phyloP scores from a whole-genome alignment of 179 eudicot species.

The Patellifolia procumbens region DNA sequence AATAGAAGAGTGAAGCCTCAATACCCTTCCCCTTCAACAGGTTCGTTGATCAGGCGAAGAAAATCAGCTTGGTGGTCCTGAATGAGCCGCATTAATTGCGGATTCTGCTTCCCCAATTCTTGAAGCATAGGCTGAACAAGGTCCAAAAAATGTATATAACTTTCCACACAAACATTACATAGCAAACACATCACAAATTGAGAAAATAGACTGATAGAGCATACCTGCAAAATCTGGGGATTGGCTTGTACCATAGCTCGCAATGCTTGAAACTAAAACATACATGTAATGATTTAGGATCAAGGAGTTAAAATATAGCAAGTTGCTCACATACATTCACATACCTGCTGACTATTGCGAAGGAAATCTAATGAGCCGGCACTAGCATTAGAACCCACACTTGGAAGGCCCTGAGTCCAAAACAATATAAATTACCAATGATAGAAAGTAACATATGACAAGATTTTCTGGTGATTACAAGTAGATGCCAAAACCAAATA shows the following conservation, averaged over 20 bases:
- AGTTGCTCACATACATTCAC: not conserved
- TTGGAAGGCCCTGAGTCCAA: slow-evolving; percentile 75
- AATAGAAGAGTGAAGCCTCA: slow-evolving; percentile 14
- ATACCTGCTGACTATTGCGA: slow-evolving; percentile 84
- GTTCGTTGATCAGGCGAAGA: slow-evolving; percentile 89
- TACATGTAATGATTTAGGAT: slow-evolving; percentile 5
- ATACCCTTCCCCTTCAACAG: slow-evolving; percentile 88
- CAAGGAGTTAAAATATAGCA: not conserved
- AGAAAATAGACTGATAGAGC: not conserved
- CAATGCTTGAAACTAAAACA: slow-evolving; percentile 78
- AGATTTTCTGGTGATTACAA: not conserved
- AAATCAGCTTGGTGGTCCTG: slow-evolving; percentile 97
- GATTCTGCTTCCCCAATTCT: slow-evolving; percentile 97
- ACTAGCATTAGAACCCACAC: slow-evolving; percentile 71
- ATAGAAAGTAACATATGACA: no score
- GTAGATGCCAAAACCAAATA: not conserved
- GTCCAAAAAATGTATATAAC: slow-evolving; percentile 19
- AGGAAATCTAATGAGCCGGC: slow-evolving; percentile 85
- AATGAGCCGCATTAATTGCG: slow-evolving; percentile 80
- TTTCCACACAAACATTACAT: not conserved
- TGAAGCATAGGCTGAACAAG: slow-evolving; percentile 93
- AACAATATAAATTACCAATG: not conserved
- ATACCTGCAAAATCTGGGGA: slow-evolving; percentile 95
- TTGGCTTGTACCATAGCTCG: slow-evolving; percentile 96
- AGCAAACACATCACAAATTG: not conserved